Conservation (phyloP, 139 green algal species). For the Spirogloea muscicola region DNA sequence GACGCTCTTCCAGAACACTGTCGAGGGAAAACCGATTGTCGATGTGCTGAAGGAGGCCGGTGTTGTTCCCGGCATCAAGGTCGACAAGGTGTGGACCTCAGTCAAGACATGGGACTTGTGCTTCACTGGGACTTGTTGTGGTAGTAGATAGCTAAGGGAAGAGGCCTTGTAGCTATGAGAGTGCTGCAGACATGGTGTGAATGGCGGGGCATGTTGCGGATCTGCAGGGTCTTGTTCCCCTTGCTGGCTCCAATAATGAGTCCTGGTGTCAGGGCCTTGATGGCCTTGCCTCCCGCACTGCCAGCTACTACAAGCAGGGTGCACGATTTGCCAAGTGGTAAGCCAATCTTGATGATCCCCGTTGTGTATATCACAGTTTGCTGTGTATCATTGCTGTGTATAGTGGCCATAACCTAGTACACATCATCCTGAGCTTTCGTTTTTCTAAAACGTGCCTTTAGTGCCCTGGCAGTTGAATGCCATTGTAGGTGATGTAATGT, state of each 20-base stretch:
- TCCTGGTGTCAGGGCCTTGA: constrained; percentile 94
- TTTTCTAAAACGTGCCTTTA: no score
- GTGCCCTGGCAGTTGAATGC: no score
- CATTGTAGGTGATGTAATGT: no score
- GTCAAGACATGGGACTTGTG: no score
- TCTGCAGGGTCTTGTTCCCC: constrained; percentile 84
- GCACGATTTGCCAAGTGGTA: constrained; percentile 97
- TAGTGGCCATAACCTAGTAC: no score
- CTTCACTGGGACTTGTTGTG: no score
- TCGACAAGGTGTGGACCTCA: constrained; percentile 63
- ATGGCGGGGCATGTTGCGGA: constrained; percentile 32
- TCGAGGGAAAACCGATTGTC: constrained; percentile 77
- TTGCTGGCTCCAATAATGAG: constrained; percentile 89
- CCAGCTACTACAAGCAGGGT: constrained; percentile 97
- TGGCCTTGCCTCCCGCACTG: constrained; percentile 80
- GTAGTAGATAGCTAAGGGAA: no score
- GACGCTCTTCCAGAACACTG: constrained; percentile 94
- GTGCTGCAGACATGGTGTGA: background rate
- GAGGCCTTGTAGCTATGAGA: background rate
- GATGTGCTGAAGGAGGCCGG: constrained; percentile 76
- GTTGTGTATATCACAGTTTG: no score
- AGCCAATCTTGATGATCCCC: constrained; percentile 7
- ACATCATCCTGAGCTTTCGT: no score
- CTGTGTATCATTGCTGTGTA: no score
- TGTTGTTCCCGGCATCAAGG: constrained; percentile 86